Conservation (phyloP, 2,329 filamentous ascomycete genomes). For the Phyllosticta capitalensis region DNA sequence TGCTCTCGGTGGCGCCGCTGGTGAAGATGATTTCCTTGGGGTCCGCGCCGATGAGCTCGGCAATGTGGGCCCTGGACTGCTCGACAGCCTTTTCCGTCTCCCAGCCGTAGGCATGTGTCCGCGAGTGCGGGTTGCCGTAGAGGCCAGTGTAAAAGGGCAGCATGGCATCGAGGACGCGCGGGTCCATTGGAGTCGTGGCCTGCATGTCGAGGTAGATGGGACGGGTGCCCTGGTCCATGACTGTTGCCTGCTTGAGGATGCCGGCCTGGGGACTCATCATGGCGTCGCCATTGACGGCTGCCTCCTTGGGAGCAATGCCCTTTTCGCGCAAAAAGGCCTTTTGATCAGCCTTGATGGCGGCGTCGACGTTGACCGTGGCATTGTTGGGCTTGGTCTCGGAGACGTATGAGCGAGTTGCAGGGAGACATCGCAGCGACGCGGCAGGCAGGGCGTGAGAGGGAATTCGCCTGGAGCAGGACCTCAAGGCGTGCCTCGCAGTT, state of each 20-base stretch:
- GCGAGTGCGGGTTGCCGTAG: slow-evolving; percentile 94
- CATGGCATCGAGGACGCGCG: slow-evolving; percentile 92
- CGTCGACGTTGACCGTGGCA: slow-evolving; percentile 74
- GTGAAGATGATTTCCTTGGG: slow-evolving; percentile 99
- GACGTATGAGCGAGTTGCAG: slow-evolving; percentile 60
- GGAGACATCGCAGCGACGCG: slow-evolving; percentile 30
- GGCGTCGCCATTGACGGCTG: slow-evolving; percentile 51
- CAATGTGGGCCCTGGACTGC: slow-evolving; percentile 72
- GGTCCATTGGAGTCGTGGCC: slow-evolving; percentile 90
- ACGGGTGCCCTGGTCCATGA: slow-evolving; percentile 85
- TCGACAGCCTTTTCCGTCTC: slow-evolving; percentile 94
- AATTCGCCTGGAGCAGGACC: slow-evolving; percentile 44
- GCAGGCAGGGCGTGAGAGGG: slow-evolving; percentile 32
- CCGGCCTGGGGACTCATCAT: slow-evolving; percentile 75
- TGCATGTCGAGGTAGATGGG: slow-evolving; percentile 99
- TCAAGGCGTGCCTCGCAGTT: slow-evolving; percentile 65
- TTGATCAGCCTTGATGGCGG: slow-evolving; percentile 77
- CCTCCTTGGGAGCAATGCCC: slow-evolving; percentile 46
- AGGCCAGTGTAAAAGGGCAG: slow-evolving; percentile 86
- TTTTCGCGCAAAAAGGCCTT: slow-evolving; percentile 60
- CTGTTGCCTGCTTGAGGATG: slow-evolving; percentile 80
- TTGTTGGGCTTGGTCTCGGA: slow-evolving; percentile 70
- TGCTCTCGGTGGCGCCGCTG: slow-evolving; percentile 94
- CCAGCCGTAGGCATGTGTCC: slow-evolving; percentile 97
- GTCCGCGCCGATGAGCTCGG: slow-evolving; percentile 82